Evolutionary conservation across 2,329 filamentous ascomycete genomes (phyloP).

Genomic region (Penicillium sclerotigenum): DNA sequence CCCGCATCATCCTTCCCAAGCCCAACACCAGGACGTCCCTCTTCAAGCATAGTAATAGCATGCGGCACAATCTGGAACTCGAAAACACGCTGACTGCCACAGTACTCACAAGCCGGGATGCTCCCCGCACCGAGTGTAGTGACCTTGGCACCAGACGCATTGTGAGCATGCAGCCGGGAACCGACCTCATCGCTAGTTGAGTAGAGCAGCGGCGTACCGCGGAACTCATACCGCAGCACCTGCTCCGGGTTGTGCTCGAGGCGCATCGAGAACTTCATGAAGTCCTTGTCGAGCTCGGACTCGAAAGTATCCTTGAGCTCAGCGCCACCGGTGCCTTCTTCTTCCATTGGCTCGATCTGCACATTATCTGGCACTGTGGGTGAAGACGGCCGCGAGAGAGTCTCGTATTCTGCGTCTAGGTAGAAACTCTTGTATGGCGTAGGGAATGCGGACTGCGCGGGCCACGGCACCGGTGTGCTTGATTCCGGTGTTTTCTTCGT

Average conservation of each 20-base stretch:
- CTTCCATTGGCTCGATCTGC: slow-evolving; percentile 42
- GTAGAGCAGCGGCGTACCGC: slow-evolving; percentile 72
- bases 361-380: slow-evolving; percentile 50
- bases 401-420: slow-evolving; percentile 90
- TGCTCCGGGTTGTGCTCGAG: slow-evolving; percentile 79
- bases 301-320: slow-evolving; percentile 70
- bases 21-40: slow-evolving; percentile 59
- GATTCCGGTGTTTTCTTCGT: slow-evolving; percentile 32
- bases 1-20: slow-evolving; percentile 63
- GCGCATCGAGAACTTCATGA: slow-evolving; percentile 76
- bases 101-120: slow-evolving; percentile 74
- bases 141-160: slow-evolving; percentile 25
- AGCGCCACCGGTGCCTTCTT: slow-evolving; percentile 31
- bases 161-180: slow-evolving; percentile 51
- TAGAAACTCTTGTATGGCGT: slow-evolving; percentile 71
- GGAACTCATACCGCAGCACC: slow-evolving; percentile 76
- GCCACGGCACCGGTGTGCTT: slow-evolving; percentile 73
- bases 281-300: slow-evolving; percentile 69
- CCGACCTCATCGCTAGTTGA: slow-evolving; percentile 73
- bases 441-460: slow-evolving; percentile 61
- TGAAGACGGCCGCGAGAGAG: slow-evolving; percentile 59
- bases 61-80: slow-evolving; percentile 91
- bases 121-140: slow-evolving; percentile 32
- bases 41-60: slow-evolving; percentile 83
- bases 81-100: slow-evolving; percentile 72